Percentiles rank a stretch among this genome's conserved stretches.
phyloP scores from a whole-genome alignment of 352 stramenopile genomes.

The Phytophthora aleatoria region DNA sequence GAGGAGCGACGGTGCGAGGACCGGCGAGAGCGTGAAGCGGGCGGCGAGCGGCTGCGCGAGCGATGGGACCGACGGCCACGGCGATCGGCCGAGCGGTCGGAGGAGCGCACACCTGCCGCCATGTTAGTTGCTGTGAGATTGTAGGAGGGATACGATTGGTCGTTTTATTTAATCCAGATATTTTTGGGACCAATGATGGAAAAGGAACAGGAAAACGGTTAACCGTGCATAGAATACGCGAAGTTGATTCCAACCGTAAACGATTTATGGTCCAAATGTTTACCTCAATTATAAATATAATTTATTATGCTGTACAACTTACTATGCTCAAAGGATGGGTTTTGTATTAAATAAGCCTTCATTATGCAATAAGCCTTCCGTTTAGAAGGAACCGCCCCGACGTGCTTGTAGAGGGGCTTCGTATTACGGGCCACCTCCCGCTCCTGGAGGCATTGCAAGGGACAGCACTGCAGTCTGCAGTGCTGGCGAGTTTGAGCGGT shows the following conservation, averaged over 20 bases:
- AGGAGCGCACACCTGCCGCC: slow-evolving; percentile 1
- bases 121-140: neutral
- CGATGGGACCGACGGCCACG: slow-evolving; percentile 13
- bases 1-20: slow-evolving; percentile 28
- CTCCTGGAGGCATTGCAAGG: neutral
- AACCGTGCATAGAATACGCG: too few species aligned
- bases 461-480: neutral
- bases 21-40: slow-evolving; percentile 18
- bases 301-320: too few species aligned
- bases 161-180: neutral
- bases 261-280: too few species aligned
- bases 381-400: too few species aligned
- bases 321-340: too few species aligned
- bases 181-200: neutral
- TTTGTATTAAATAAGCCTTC: too few species aligned
- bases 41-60: slow-evolving; percentile 15
- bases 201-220: too few species aligned
- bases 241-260: too few species aligned
- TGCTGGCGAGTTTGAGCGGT: too few species aligned
- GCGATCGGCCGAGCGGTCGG: slow-evolving; percentile 13
- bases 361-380: too few species aligned
- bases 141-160: neutral
- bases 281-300: too few species aligned
- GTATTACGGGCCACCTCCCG: neutral
- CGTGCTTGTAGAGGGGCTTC: too few species aligned